These are phyloP conservation scores for Saccharomyces hybrid DNA, from an alignment of 1,139 yeast genomes.

Conservation along the genomic window DNA sequence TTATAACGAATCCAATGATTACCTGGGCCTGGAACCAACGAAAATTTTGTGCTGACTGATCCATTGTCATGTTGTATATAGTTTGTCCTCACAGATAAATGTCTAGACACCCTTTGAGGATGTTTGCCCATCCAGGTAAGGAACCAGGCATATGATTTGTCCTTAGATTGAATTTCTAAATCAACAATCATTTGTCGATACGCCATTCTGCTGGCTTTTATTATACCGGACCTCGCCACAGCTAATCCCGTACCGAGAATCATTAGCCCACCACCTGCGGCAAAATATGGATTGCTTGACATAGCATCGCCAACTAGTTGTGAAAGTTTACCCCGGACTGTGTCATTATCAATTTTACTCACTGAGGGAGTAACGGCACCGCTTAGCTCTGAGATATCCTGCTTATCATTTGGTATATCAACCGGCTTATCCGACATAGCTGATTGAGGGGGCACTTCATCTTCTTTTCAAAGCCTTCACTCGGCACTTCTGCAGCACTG, in stretches of 20 bases:
- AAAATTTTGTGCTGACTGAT: slow-evolving; percentile 75
- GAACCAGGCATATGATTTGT: slow-evolving; percentile 91
- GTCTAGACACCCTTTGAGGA: slow-evolving; percentile 66
- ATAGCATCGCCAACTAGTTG: slow-evolving; percentile 48
- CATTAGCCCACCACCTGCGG: slow-evolving; percentile 97
- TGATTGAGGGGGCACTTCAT: background rate
- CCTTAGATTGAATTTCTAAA: slow-evolving; percentile 87
- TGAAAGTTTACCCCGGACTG: slow-evolving; percentile 8
- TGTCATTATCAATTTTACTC: slow-evolving; percentile 32
- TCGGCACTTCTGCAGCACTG: background rate
- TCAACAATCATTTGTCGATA: slow-evolving; percentile 85
- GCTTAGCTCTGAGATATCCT: slow-evolving; percentile 11
- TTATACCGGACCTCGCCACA: slow-evolving; percentile 60
- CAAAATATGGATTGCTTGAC: slow-evolving; percentile 80
- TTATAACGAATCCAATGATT: slow-evolving; percentile 78
- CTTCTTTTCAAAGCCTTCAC: background rate
- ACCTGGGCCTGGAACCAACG: slow-evolving; percentile 97
- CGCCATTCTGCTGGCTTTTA: slow-evolving; percentile 55
- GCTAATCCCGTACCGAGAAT: slow-evolving; percentile 83
- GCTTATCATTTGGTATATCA: background rate
- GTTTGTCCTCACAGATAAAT: slow-evolving; percentile 82
- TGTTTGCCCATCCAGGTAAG: slow-evolving; percentile 92
- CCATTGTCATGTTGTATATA: slow-evolving; percentile 91
- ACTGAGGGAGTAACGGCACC: slow-evolving; percentile 50
- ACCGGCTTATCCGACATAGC: background rate